A percentile compares a stretch with the other conserved stretches of the same genome.
phyloP scores from a whole-genome alignment of 768 basidiomycete species.

The Lyophyllum decastes region DNA sequence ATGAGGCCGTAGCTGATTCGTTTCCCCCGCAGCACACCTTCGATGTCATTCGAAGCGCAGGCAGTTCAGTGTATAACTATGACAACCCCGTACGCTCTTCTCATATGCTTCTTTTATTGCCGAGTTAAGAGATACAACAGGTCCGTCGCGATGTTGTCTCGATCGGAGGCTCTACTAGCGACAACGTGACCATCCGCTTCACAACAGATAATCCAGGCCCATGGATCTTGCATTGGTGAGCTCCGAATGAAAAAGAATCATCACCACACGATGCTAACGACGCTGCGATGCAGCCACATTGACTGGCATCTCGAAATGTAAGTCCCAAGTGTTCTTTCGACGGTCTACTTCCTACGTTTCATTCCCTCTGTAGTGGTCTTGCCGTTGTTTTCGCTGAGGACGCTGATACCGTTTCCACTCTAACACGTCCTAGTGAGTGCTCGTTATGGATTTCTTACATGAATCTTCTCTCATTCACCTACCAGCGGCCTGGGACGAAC shows the following conservation, averaged over 20 bases:
- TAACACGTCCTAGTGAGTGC: constrained; percentile 1
- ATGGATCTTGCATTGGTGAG: constrained; percentile 14
- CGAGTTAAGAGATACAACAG: not conserved
- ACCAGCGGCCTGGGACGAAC: constrained; percentile 1
- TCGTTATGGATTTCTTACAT: not conserved
- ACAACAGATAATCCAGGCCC: constrained; percentile 11
- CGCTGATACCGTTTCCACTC: not conserved
- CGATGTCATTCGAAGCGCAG: constrained; percentile 39
- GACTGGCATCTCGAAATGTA: constrained; percentile 13
- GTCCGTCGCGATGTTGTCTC: constrained; percentile 28
- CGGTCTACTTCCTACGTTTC: not conserved
- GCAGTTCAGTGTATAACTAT: constrained; percentile 34
- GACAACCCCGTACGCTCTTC: constrained; percentile 39
- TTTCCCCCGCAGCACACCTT: constrained; percentile 31
- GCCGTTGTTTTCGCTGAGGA: constrained; percentile 13
- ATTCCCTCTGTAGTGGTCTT: constrained; percentile 2
- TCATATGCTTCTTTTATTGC: not conserved
- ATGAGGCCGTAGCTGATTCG: not conserved
- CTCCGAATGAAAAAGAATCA: not conserved
- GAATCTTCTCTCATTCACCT: not conserved
- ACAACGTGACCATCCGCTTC: constrained; percentile 14
- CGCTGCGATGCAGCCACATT: constrained; percentile 4
- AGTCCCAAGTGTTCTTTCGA: not conserved
- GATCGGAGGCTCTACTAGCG: not conserved
- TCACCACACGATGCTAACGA: not conserved